Evolutionary conservation across 352 stramenopile species (phyloP).

Genomic region (Aphanomyces cochlioides): DNA sequence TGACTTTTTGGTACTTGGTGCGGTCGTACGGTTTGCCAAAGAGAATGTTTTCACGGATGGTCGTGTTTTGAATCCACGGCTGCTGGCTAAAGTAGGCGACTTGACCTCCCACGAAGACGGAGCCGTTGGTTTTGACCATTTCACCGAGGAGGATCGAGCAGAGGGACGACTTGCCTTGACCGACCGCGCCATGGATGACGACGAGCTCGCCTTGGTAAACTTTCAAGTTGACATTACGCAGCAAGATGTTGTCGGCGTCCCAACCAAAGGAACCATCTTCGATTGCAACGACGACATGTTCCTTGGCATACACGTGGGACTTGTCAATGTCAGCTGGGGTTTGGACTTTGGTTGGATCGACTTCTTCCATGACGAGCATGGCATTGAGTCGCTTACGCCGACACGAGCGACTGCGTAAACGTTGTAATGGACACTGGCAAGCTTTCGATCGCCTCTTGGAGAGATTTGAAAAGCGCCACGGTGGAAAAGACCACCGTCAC

Average conservation of each 20-base stretch:
- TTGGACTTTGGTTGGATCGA: neutral
- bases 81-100: constrained; percentile 34
- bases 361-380: neutral
- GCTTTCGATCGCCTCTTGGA: constrained; percentile 11
- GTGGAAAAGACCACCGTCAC: constrained; percentile 24
- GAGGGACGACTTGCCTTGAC: constrained; percentile 54
- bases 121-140: constrained; percentile 61
- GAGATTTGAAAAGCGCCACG: constrained; percentile 16
- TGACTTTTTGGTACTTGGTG: constrained; percentile 40
- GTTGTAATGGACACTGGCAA: constrained; percentile 2
- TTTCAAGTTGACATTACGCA: constrained; percentile 28
- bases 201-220: constrained; percentile 49
- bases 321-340: neutral
- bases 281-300: constrained; percentile 41
- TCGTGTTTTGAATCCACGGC: constrained; percentile 80
- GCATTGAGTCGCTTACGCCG: neutral
- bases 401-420: neutral
- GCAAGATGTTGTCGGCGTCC: constrained; percentile 25
- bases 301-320: neutral
- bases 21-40: constrained; percentile 65
- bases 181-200: constrained; percentile 56
- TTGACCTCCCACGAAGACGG: constrained; percentile 39
- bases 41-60: constrained; percentile 78
- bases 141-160: constrained; percentile 60
- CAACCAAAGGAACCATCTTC: constrained; percentile 60